Conservation (phyloP, 257 asterid species). For the Nemophila menziesii region DNA sequence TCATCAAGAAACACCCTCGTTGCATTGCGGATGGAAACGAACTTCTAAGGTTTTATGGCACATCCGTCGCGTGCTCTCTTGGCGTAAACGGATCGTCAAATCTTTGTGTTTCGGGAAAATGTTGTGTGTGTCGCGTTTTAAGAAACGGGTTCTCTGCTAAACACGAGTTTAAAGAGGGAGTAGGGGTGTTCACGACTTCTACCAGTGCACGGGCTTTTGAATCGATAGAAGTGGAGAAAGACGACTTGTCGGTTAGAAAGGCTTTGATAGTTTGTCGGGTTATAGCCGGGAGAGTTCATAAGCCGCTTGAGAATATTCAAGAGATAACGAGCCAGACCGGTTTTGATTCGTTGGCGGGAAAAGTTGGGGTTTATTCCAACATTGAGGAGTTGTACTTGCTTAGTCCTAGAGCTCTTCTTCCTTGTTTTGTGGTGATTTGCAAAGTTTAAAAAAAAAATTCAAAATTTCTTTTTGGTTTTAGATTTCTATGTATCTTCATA, state of each 20-base stretch:
- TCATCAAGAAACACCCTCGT: slow-evolving; percentile 76
- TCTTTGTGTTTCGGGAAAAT: slow-evolving; percentile 57
- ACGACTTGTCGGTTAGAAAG: slow-evolving; percentile 27
- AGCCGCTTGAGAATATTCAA: slow-evolving; percentile 66
- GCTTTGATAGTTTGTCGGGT: slow-evolving; percentile 84
- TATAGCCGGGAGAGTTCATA: slow-evolving; percentile 85
- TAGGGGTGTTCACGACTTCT: slow-evolving; percentile 81
- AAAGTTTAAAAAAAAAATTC: slow-evolving; percentile 25
- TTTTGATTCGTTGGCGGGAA: slow-evolving; percentile 82
- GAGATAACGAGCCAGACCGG: slow-evolving; percentile 65
- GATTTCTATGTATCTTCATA: too few relatives aligned
- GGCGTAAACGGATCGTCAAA: slow-evolving; percentile 58
- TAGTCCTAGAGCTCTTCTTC: slow-evolving; percentile 72
- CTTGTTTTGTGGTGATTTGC: slow-evolving; percentile 86
- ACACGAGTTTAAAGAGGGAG: slow-evolving; percentile 39
- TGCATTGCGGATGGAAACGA: slow-evolving; percentile 91
- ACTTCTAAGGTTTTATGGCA: slow-evolving; percentile 64
- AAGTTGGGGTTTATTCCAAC: slow-evolving; percentile 76
- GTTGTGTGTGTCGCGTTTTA: slow-evolving; percentile 64
- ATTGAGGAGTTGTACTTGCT: slow-evolving; percentile 89
- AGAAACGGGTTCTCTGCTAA: slow-evolving; percentile 54
- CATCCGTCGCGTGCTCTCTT: slow-evolving; percentile 59
- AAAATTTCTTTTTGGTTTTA: neutral
- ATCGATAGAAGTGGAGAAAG: slow-evolving; percentile 26
- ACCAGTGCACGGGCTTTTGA: slow-evolving; percentile 82